Conservation (phyloP, 148 eudicot genomes). For the Camellia granthamiana region DNA sequence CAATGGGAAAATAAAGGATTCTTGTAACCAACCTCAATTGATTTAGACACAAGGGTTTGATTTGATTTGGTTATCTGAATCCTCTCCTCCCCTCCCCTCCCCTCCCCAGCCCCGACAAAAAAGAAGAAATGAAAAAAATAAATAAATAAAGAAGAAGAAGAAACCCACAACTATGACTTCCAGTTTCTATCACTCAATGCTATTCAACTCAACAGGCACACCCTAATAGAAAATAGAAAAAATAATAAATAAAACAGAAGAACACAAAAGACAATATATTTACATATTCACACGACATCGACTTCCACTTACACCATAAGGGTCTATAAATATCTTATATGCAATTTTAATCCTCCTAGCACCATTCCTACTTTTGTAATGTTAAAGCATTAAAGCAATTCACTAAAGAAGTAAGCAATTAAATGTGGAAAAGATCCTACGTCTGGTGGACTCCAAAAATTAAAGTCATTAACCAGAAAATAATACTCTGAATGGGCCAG, state of each 20-base stretch:
- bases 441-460: not conserved
- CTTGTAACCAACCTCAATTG: too few species aligned
- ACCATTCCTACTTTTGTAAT: not conserved
- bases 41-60: too few species aligned
- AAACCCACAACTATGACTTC: not conserved
- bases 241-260: not conserved
- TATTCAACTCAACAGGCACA: not conserved
- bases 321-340: too few species aligned
- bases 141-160: not conserved
- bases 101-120: not conserved
- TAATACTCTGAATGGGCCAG: not conserved
- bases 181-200: not conserved
- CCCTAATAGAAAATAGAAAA: not conserved
- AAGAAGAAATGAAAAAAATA: not conserved
- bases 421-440: not conserved
- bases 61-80: not conserved
- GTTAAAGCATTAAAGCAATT: too few species aligned
- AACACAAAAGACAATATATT: not conserved
- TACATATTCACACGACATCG: not conserved
- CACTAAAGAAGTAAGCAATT: not conserved
- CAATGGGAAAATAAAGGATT: too few species aligned
- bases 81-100: not conserved
- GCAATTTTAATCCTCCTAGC: too few species aligned
- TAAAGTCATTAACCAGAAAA: slow-evolving; percentile 3
- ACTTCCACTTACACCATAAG: not conserved